Evolutionary conservation across 108 stramenopile species (phyloP).

Genomic region (Cyclostephanos invisitatus): DNA sequence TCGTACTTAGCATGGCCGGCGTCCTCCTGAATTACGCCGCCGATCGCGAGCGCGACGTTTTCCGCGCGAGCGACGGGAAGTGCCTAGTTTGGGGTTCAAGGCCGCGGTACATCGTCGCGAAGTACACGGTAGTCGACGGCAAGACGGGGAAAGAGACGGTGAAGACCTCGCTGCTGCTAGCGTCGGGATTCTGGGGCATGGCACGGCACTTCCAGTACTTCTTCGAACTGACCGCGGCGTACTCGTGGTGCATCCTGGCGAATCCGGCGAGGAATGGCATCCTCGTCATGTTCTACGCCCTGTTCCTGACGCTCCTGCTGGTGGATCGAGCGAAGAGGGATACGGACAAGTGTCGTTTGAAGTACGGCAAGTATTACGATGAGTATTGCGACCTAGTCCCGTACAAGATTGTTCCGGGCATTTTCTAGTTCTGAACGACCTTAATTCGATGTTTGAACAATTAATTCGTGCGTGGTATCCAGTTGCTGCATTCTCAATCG

Average conservation of each 20-base stretch:
- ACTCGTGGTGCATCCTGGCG: constrained; percentile 88
- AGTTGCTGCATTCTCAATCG: no score
- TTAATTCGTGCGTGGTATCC: background rate
- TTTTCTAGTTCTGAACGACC: constrained; percentile 34
- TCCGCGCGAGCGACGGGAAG: constrained; percentile 83
- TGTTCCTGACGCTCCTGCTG: constrained; percentile 91
- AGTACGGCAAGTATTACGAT: constrained; percentile 97
- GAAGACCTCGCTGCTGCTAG: constrained; percentile 82
- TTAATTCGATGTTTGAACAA: background rate
- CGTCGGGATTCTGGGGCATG: constrained; percentile 89
- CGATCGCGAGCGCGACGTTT: constrained; percentile 94
- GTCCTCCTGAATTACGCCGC: constrained; percentile 95
- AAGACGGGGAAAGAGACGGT: constrained; percentile 49
- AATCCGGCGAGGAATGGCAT: constrained; percentile 66
- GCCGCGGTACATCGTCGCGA: constrained; percentile 87
- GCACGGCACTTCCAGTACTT: constrained; percentile 98
- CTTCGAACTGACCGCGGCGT: constrained; percentile 88
- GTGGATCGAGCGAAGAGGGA: constrained; percentile 96
- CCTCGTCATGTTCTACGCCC: constrained; percentile 90
- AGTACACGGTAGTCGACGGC: constrained; percentile 79
- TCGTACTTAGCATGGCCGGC: constrained; percentile 66
- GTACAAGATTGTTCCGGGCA: constrained; percentile 86
- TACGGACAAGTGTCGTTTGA: constrained; percentile 89
- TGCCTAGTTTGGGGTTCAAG: constrained; percentile 89
- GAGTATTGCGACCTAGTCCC: constrained; percentile 91